Base-by-base conservation (phyloP, 768 basidiomycete genomes). In the Kwoniella sp. region DNA sequence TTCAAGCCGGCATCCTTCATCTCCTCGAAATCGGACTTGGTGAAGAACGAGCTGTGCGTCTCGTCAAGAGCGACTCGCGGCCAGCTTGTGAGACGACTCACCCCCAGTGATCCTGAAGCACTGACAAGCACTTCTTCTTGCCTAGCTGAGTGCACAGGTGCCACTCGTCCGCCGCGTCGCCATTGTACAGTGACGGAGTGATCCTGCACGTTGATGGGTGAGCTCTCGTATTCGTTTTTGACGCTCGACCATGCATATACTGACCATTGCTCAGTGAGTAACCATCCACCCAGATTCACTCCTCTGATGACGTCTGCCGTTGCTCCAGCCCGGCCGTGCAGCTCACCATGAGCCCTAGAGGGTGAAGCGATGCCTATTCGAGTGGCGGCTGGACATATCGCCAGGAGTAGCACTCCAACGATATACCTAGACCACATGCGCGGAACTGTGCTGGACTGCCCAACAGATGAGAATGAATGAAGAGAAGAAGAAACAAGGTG, bases 251-350 rank as follows among this genome's bases (percentile, higher is more conserved):
- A 26, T 41, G 6, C 45, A 23, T 10, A 11, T 5, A 55, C 59
- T 28, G 28, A 60, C 60, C 60, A 65, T 46, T 53, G 22, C 34
- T 65, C 61, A 14, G 56, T 55, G 47, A 69, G 47, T 17, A 61
- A 56, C 71, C 71, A 73, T 43, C 71, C 71, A 11, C 71, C 71
- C 3, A 70, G 46, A 56, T 73, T 73, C 15, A 73, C 71, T 14
- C 71, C 71, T 44, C 71, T 43, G 14, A 72, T 64, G 28, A 58
- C 57, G 2, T 39, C 56, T 1, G 20, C 10, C 10, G 50, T 6
- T 20, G 17, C 22, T 22, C 12, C 25, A 19, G 20, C 31, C 22
- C 45, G 20, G 20, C 17, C 19, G 15, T 15, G 5, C 5, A 46
- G 26, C 12, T 46, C 23, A 33, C 45, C 45, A 46, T 33, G 6